Conservation (phyloP, 345 rosid species). For the Salix suchowensis region DNA sequence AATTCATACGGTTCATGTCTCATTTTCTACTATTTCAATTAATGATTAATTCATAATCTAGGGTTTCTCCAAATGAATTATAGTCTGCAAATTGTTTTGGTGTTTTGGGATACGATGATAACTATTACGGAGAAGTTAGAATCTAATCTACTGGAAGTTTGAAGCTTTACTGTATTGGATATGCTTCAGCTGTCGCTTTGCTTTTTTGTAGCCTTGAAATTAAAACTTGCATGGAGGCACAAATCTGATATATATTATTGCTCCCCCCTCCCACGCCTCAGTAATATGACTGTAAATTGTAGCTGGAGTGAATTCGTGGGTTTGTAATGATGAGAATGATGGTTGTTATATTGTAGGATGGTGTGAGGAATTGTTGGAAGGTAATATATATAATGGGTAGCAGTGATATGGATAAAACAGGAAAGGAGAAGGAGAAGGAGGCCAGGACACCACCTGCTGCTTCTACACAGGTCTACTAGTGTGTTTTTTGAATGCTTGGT, state of each 20-base stretch:
- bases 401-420: slow-evolving; percentile 58
- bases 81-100: neutral
- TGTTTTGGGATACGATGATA: neutral
- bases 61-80: neutral
- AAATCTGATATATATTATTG: neutral
- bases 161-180: neutral
- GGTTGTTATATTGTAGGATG: slow-evolving; percentile 38
- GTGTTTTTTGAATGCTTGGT: slow-evolving; percentile 5
- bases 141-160: neutral
- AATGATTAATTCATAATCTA: neutral
- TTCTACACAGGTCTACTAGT: slow-evolving; percentile 53
- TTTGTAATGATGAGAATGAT: neutral
- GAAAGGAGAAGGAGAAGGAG: slow-evolving; percentile 81
- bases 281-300: neutral
- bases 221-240: neutral
- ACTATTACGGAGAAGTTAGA: neutral
- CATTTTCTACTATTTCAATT: too few species aligned
- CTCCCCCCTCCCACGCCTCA: neutral
- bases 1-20: neutral
- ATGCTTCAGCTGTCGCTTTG: neutral
- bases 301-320: neutral
- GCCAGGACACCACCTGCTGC: slow-evolving; percentile 47
- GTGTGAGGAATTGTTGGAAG: slow-evolving; percentile 25
- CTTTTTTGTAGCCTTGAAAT: neutral
- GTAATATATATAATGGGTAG: slow-evolving; percentile 52